phyloP scores from a whole-genome alignment of 768 basidiomycete genomes.

The Suillus tomentosus region DNA sequence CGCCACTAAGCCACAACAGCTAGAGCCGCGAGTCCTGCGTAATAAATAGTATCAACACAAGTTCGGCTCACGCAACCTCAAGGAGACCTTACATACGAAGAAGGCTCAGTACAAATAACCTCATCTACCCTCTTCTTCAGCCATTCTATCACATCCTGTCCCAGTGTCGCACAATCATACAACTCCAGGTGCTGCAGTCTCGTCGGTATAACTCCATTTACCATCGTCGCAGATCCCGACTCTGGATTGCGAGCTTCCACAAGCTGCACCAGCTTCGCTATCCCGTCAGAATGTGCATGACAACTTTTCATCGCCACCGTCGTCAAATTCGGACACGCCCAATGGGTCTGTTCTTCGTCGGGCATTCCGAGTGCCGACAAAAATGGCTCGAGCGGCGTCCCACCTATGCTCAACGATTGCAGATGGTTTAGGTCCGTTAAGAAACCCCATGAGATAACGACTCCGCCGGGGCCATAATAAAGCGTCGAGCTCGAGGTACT shows the following conservation, averaged over 20 bases:
- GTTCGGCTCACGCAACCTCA: conserved; percentile 12
- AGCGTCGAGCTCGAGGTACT: conserved; percentile 40
- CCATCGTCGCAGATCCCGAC: conserved; percentile 34
- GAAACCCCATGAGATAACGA: conserved; percentile 69
- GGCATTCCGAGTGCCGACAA: conserved; percentile 57
- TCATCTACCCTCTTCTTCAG: conserved; percentile 60
- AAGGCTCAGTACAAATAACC: conserved; percentile 62
- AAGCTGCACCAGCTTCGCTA: conserved; percentile 69
- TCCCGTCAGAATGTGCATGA: conserved; percentile 63
- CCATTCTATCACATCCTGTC: conserved; percentile 72
- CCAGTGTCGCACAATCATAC: conserved; percentile 65
- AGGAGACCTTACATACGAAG: conserved; percentile 45
- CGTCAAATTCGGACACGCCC: conserved; percentile 66
- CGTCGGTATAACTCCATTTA: conserved; percentile 51
- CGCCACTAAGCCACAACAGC: conserved; percentile 5
- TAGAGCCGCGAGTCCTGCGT: conserved; percentile 13
- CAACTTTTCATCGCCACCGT: conserved; percentile 64
- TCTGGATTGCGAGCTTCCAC: conserved; percentile 73
- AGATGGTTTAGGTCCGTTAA: conserved; percentile 60
- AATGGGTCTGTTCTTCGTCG: conserved; percentile 58
- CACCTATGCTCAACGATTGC: conserved; percentile 61
- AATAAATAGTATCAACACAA: conserved; percentile 6
- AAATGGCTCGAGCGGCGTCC: conserved; percentile 66
- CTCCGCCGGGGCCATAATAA: conserved; percentile 60
- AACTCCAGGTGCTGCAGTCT: conserved; percentile 62